These are phyloP conservation scores for Xylaria palmicola DNA, from an alignment of 495 filamentous ascomycete genomes.

Conservation along the genomic window DNA sequence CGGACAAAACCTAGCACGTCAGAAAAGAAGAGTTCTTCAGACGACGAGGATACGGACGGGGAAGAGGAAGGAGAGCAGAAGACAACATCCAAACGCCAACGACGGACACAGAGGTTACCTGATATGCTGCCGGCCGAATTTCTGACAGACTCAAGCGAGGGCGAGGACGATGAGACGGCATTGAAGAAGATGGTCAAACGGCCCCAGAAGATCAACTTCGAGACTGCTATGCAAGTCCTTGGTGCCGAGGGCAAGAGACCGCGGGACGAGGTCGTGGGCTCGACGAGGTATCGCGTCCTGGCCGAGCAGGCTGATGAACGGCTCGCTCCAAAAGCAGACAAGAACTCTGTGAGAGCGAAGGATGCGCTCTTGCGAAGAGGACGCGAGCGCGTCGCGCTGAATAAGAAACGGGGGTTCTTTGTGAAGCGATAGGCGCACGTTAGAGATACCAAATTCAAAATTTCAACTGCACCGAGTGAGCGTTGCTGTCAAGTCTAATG, in stretches of 20 bases:
- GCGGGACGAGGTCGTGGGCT: conserved; percentile 38
- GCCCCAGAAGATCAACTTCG: conserved; percentile 39
- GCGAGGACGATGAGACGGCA: conserved; percentile 32
- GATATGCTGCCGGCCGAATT: conserved; percentile 46
- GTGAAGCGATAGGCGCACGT: conserved; percentile 30
- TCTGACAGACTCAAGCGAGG: conserved; percentile 41
- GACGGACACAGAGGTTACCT: conserved; percentile 25
- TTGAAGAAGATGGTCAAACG: conserved; percentile 22
- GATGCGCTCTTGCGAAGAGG: conserved; percentile 38
- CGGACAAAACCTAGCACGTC: conserved; percentile 19
- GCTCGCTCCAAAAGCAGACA: conserved; percentile 41
- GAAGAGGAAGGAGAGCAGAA: conserved; percentile 18
- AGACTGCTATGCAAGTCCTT: conserved; percentile 23
- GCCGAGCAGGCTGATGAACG: conserved; percentile 26
- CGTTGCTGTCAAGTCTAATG: background rate
- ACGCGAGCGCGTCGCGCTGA: conserved; percentile 18
- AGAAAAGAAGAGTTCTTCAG: background rate
- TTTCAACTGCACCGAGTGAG: background rate
- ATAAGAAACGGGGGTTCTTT: conserved; percentile 39
- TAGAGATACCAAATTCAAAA: background rate
- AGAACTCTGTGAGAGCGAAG: conserved; percentile 30
- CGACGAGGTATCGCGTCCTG: conserved; percentile 44
- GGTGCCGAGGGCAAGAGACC: conserved; percentile 27
- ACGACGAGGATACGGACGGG: conserved; percentile 12
- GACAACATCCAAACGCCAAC: conserved; percentile 18